Evolutionary conservation across 257 asterid genomes (phyloP).

Genomic region (Ocimum tenuiflorum): DNA sequence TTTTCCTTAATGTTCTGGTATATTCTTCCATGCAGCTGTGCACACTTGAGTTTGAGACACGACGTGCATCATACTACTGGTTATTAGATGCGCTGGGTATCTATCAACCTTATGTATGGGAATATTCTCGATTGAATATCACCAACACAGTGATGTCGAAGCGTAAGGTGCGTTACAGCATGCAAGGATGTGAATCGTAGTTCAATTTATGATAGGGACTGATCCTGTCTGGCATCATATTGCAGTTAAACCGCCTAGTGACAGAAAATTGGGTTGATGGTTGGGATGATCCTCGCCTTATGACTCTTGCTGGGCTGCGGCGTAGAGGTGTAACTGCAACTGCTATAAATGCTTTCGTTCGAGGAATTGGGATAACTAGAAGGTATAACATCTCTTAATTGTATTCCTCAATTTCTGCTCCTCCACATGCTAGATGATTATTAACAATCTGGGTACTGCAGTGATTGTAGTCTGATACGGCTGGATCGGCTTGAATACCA

Average conservation of each 20-base stretch:
- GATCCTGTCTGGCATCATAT: slow-evolving; percentile 10
- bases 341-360: slow-evolving; percentile 79
- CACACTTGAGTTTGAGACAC: slow-evolving; percentile 88
- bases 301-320: slow-evolving; percentile 87
- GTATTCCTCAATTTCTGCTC: background rate
- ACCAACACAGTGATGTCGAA: slow-evolving; percentile 91
- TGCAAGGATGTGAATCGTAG: background rate
- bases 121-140: slow-evolving; percentile 74
- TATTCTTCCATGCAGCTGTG: slow-evolving; percentile 52
- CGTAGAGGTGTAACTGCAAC: slow-evolving; percentile 91
- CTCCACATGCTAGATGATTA: slow-evolving; percentile 10
- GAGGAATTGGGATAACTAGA: slow-evolving; percentile 93
- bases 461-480: slow-evolving; percentile 76
- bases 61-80: slow-evolving; percentile 97
- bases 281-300: slow-evolving; percentile 97
- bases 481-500: slow-evolving; percentile 80
- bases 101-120: slow-evolving; percentile 93
- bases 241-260: slow-evolving; percentile 85
- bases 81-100: slow-evolving; percentile 63
- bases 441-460: slow-evolving; percentile 28
- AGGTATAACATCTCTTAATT: slow-evolving; percentile 38
- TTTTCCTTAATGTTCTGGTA: slow-evolving; percentile 2
- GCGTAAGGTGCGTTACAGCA: slow-evolving; percentile 56
- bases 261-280: slow-evolving; percentile 88
- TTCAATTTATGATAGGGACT: slow-evolving; percentile 1